A percentile compares a stretch with the other conserved stretches of the same genome.
Conservation (phyloP, 2,329 filamentous ascomycete genomes). For the Trichoderma endophyticum region DNA sequence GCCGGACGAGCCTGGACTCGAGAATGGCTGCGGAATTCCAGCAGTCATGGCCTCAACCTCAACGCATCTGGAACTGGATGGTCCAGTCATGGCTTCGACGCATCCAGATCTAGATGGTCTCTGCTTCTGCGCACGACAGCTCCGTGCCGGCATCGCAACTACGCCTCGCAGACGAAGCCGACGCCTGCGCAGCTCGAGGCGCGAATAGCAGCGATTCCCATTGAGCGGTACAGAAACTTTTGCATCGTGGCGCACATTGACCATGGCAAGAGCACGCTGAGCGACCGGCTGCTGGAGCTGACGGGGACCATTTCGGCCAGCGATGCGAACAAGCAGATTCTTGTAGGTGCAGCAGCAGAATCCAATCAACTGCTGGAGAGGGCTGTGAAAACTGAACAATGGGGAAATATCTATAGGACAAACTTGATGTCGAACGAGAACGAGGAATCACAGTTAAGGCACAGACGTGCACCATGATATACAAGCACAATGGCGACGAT, state of each 20-base stretch:
- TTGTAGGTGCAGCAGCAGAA: conserved; percentile 40
- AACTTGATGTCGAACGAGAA: conserved; percentile 93
- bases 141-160: background rate
- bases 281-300: conserved; percentile 85
- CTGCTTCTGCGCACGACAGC: background rate
- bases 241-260: conserved; percentile 99
- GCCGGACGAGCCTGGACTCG: conserved; percentile 38
- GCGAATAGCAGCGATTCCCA: conserved; percentile 70
- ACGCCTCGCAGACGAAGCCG: conserved; percentile 27
- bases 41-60: background rate
- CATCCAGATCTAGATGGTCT: background rate
- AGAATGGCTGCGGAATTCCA: conserved; percentile 28
- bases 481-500: conserved; percentile 79
- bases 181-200: conserved; percentile 35
- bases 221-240: conserved; percentile 85
- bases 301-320: conserved; percentile 89
- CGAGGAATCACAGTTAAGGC: conserved; percentile 98
- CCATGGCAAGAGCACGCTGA: conserved; percentile 96
- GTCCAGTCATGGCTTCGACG: background rate
- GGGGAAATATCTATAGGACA: conserved; percentile 55
- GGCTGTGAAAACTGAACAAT: background rate
- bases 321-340: conserved; percentile 82
- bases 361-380: background rate
- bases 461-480: conserved; percentile 97
- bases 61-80: no score